Conservation (phyloP, 108 stramenopile species). For the Nitzschia sp. region DNA sequence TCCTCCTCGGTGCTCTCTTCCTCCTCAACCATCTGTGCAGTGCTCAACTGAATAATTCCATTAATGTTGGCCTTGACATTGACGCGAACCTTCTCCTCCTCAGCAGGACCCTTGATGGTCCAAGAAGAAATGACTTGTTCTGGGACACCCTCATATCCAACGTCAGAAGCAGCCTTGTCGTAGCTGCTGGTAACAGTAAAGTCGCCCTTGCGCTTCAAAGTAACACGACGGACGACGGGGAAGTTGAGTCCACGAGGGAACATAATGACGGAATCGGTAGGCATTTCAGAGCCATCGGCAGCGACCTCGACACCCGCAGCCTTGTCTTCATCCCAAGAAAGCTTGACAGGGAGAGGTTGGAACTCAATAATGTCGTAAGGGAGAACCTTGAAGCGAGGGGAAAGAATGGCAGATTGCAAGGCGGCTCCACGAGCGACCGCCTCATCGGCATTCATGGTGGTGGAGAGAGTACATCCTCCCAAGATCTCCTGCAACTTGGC, state of each 20-base stretch:
- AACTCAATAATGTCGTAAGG: conserved; percentile 91
- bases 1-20: conserved; percentile 58
- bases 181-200: conserved; percentile 78
- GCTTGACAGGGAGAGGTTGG: conserved; percentile 84
- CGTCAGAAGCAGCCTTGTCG: conserved; percentile 48
- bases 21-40: conserved; percentile 94
- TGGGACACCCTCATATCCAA: conserved; percentile 46
- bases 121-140: conserved; percentile 61
- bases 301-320: conserved; percentile 62
- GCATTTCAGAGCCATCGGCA: conserved; percentile 47
- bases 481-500: conserved; percentile 70
- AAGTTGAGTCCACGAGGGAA: conserved; percentile 90
- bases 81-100: conserved; percentile 88
- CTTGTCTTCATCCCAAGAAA: conserved; percentile 87
- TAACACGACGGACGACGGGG: conserved; percentile 92
- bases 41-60: conserved; percentile 83
- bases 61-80: conserved; percentile 95
- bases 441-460: conserved; percentile 99
- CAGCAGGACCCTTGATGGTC: conserved; percentile 66
- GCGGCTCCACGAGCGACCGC: conserved; percentile 95
- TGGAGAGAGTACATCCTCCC: conserved; percentile 65
- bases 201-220: conserved; percentile 70
- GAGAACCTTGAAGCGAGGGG: conserved; percentile 95
- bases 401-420: conserved; percentile 95
- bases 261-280: conserved; percentile 85